phyloP scores from a whole-genome alignment of 805 yeast species.

The Hagleromyces aurorensis region DNA sequence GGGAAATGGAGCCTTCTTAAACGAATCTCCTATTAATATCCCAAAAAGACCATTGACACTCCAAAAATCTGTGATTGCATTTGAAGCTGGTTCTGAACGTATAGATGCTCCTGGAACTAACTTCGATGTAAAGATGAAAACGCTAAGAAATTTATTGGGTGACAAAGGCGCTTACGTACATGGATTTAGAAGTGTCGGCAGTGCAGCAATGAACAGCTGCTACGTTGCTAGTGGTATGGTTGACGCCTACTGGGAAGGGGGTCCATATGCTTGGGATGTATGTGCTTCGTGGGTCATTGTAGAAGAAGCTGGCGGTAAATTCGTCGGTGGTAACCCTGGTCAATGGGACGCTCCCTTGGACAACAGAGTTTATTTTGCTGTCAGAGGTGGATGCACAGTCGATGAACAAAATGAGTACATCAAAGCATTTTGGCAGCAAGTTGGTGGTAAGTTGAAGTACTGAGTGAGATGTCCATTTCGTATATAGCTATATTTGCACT shows the following conservation, averaged over 20 bases:
- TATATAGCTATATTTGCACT: too few species aligned
- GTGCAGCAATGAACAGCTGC: conserved; percentile 57
- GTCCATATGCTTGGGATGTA: conserved; percentile 64
- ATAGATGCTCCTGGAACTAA: conserved; percentile 44
- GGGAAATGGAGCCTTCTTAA: conserved; percentile 48
- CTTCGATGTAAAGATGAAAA: conserved; percentile 41
- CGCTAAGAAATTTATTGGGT: conserved; percentile 38
- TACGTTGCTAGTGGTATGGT: conserved; percentile 50
- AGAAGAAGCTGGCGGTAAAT: conserved; percentile 49
- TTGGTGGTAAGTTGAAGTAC: conserved; percentile 40
- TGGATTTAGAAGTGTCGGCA: conserved; percentile 54
- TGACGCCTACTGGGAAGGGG: conserved; percentile 64
- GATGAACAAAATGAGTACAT: conserved; percentile 39
- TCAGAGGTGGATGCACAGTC: conserved; percentile 39
- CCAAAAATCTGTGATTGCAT: conserved; percentile 46
- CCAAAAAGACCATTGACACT: conserved; percentile 34
- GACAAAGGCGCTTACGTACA: conserved; percentile 51
- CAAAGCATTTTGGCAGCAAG: conserved; percentile 43
- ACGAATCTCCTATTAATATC: conserved; percentile 33
- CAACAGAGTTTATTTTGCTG: conserved; percentile 47
- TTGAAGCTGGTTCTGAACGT: conserved; percentile 58
- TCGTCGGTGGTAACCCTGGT: conserved; percentile 48
- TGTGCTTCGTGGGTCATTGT: conserved; percentile 61
- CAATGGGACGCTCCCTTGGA: conserved; percentile 44
- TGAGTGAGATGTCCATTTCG: too few species aligned